These are phyloP conservation scores for Nakazawaea ishiwadae DNA, from an alignment of 805 yeast species.

Conservation along the genomic window DNA sequence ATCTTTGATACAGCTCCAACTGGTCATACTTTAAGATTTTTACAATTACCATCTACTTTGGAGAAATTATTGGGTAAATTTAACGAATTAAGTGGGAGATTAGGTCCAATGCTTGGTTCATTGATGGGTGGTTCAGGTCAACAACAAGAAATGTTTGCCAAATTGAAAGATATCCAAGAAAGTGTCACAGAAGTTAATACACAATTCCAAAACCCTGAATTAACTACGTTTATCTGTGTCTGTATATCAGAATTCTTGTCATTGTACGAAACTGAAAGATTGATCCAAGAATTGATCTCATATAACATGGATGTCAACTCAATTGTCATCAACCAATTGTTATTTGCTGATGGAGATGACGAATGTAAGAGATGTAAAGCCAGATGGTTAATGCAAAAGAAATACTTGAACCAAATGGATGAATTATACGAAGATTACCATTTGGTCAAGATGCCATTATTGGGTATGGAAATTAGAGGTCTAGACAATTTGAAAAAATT, in stretches of 20 bases:
- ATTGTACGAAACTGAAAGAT: constrained; percentile 93
- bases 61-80: constrained; percentile 85
- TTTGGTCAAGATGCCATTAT: constrained; percentile 89
- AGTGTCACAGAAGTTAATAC: constrained; percentile 85
- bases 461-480: constrained; percentile 95
- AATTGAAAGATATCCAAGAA: constrained; percentile 74
- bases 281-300: constrained; percentile 92
- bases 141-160: constrained; percentile 67
- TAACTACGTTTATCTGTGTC: constrained; percentile 94
- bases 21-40: constrained; percentile 93
- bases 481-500: constrained; percentile 78
- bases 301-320: constrained; percentile 96
- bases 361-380: constrained; percentile 86
- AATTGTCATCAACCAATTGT: constrained; percentile 89
- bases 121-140: constrained; percentile 55
- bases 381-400: constrained; percentile 93
- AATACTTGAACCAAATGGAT: constrained; percentile 90
- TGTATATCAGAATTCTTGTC: constrained; percentile 97
- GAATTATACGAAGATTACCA: constrained; percentile 98
- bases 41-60: constrained; percentile 90
- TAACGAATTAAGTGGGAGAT: constrained; percentile 75
- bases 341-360: constrained; percentile 76
- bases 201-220: constrained; percentile 93
- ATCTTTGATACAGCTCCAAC: constrained; percentile 99
- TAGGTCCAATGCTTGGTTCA: constrained; percentile 86